phyloP scores from a whole-genome alignment of 495 filamentous ascomycete species.

The Immersiella caudata region DNA sequence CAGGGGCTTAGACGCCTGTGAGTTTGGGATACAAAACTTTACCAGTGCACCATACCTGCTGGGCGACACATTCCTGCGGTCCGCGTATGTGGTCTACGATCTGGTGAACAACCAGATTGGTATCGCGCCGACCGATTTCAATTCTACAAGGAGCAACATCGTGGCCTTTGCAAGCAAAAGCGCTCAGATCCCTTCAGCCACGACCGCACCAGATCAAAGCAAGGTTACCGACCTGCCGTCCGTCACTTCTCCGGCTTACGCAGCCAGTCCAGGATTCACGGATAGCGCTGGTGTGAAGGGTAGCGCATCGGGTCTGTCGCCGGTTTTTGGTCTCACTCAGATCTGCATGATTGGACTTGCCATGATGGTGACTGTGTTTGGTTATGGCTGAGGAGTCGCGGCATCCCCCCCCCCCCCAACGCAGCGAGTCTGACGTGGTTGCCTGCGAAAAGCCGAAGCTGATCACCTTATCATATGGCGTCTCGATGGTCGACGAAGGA shows the following conservation, averaged over 20 bases:
- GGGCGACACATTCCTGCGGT: constrained; percentile 94
- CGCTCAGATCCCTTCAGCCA: constrained; percentile 55
- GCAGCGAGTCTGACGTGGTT: not conserved
- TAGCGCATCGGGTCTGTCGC: constrained; percentile 34
- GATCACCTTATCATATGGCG: constrained; percentile 17
- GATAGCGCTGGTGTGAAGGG: constrained; percentile 30
- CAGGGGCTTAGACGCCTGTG: constrained; percentile 63
- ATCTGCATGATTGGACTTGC: constrained; percentile 40
- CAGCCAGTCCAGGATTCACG: constrained; percentile 44
- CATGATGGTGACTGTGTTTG: constrained; percentile 30
- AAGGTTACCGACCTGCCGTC: constrained; percentile 36
- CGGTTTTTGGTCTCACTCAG: constrained; percentile 38
- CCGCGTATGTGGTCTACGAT: constrained; percentile 94
- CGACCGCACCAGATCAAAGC: constrained; percentile 47
- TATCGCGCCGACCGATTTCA: constrained; percentile 85
- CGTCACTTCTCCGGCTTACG: constrained; percentile 40
- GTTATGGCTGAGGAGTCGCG: not conserved
- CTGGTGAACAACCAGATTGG: constrained; percentile 85
- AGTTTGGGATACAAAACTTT: constrained; percentile 77
- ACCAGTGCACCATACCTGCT: constrained; percentile 65
- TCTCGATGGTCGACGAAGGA: constrained; percentile 5
- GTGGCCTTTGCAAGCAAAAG: constrained; percentile 53
- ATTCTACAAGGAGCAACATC: constrained; percentile 64
- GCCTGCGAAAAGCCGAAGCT: not conserved
- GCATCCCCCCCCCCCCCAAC: not conserved